Conservation (phyloP, 2,329 filamentous ascomycete genomes). For the Hortaea sp. region DNA sequence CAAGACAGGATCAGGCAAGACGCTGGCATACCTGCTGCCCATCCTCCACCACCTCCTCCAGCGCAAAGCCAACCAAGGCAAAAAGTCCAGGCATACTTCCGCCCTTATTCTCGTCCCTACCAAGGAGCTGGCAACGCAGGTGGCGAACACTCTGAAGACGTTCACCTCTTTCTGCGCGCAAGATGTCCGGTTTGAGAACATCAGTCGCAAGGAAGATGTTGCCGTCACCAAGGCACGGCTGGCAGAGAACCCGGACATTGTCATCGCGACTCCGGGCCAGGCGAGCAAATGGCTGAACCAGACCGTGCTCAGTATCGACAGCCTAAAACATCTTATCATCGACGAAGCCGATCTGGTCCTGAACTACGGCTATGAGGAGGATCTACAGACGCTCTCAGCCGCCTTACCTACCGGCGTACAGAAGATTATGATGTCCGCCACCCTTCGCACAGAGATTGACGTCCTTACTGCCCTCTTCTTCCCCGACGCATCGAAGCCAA, state of each 20-base stretch:
- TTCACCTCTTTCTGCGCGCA: constrained; percentile 78
- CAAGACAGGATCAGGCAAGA: constrained; percentile 94
- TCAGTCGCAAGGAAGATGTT: constrained; percentile 84
- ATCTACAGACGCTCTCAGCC: constrained; percentile 69
- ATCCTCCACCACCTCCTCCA: constrained; percentile 77
- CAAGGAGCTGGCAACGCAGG: constrained; percentile 85
- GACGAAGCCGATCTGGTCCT: constrained; percentile 92
- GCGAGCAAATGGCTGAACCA: constrained; percentile 68
- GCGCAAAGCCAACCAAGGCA: constrained; percentile 52
- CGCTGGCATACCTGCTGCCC: constrained; percentile 86
- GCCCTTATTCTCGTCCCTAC: constrained; percentile 90
- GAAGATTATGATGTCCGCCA: constrained; percentile 88
- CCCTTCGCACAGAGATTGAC: constrained; percentile 78
- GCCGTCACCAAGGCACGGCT: constrained; percentile 80
- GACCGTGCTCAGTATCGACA: constrained; percentile 58
- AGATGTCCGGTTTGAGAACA: constrained; percentile 70
- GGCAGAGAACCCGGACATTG: constrained; percentile 74
- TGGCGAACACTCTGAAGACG: constrained; percentile 65
- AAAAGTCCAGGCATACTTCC: constrained; percentile 44
- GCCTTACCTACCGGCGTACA: constrained; percentile 77
- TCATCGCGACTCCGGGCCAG: constrained; percentile 83
- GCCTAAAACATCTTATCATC: constrained; percentile 69
- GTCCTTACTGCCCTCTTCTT: constrained; percentile 78
- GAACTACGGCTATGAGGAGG: constrained; percentile 88
- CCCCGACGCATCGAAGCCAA: constrained; percentile 46